Base-by-base conservation (phyloP, 441 rosid genomes). In the Eutrema salsugineum region DNA sequence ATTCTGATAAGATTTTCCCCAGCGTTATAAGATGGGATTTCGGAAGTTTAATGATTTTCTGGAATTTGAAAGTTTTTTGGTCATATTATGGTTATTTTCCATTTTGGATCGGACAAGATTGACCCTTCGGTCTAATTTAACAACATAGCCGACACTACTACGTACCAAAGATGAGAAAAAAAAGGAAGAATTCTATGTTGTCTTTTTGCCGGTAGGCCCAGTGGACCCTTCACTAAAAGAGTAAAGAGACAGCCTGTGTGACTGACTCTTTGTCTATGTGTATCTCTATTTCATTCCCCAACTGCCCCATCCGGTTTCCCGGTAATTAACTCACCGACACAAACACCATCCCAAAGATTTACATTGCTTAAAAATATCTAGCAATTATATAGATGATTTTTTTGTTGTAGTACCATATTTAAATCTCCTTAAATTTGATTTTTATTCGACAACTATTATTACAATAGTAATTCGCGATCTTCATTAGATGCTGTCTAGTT, bases 401-500 rank as follows among this genome's bases (percentile, higher is more conserved):
- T 42, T 8, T n/a, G n/a, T n/a, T n/a, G n/a, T n/a, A n/a, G n/a
- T n/a, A n/a, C n/a, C 11, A 9, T 8, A 15, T 43, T 42, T n/a
- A 42, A 42, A n/a, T n/a, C 47, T 11, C 19, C 7, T 58, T 22
- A 50, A n/a, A 27, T 38, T 14, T 50, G 54, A 47, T 57, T 58
- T 24, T 22, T 22, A 2, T 22, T 48, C 12, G n/a, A 54, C 30
- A 17, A 36, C 30, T 42, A 15, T 19, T n/a, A 63, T 6, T 28
- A 6, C 22, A 46, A 36, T 33, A 60, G 44, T 55, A 55, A 66
- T 58, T 64, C 33, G 57, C 27, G 32, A 51, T 49, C 17, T 51
- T 62, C n/a, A 28, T 10, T 62, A 46, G 75, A 76, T 76, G 74
- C 70, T 62, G 70, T 68, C 79, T 54, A 68, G 71, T 69, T 76